These are phyloP conservation scores for Fonsecaea nubica DNA, from an alignment of 2,329 filamentous ascomycete species.

Conservation along the genomic window DNA sequence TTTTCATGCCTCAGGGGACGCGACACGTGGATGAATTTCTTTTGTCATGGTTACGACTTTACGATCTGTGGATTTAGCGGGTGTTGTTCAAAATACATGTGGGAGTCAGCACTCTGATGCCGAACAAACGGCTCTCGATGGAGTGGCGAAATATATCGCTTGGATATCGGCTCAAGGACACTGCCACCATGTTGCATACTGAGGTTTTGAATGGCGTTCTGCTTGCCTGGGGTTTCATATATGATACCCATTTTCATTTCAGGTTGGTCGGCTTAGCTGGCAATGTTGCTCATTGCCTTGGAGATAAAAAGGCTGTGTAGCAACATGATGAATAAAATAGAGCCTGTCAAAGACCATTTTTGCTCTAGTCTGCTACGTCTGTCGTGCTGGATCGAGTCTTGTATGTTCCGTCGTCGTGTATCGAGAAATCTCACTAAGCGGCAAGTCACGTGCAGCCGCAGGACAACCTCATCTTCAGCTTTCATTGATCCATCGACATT, in stretches of 20 bases:
- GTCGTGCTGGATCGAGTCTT: neutral
- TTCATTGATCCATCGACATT: neutral
- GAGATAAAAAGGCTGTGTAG: constrained; percentile 17
- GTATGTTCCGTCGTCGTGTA: neutral
- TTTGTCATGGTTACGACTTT: constrained; percentile 33
- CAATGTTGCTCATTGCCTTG: constrained; percentile 21
- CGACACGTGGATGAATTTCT: constrained; percentile 27
- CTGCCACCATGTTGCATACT: constrained; percentile 4
- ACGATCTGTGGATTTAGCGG: constrained; percentile 34
- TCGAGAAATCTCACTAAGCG: constrained; percentile 16
- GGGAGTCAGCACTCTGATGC: constrained; percentile 13
- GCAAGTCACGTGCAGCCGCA: constrained; percentile 4
- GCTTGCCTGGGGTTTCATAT: constrained; percentile 14
- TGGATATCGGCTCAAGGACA: constrained; percentile 16
- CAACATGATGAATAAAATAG: constrained; percentile 19
- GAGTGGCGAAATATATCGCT: constrained; percentile 3
- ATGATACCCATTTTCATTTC: constrained; percentile 16
- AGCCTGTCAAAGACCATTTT: neutral
- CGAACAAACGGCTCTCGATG: constrained; percentile 2
- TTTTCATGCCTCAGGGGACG: constrained; percentile 48
- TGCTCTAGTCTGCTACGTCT: neutral
- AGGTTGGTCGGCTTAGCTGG: constrained; percentile 13
- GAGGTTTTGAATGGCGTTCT: constrained; percentile 1
- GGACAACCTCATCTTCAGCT: neutral
- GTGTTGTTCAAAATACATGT: constrained; percentile 26